Percentiles rank a stretch among this genome's conserved stretches.
Evolutionary conservation across 1,139 yeast species (phyloP).

Genomic region (Lodderomyces parapsilosis): DNA sequence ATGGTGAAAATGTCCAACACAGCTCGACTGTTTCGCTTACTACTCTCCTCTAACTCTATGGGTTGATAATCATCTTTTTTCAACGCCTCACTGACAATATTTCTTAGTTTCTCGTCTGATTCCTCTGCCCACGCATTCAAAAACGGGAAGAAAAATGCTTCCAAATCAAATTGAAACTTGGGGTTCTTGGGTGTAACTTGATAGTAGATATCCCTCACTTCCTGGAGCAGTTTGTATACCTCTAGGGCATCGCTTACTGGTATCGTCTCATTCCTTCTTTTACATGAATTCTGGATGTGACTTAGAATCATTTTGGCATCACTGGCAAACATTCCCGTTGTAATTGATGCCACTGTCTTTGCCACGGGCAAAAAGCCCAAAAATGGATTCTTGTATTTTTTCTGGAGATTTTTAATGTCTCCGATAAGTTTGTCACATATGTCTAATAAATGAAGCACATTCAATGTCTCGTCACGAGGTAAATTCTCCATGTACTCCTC

Average conservation of each 20-base stretch:
- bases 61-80: conserved; percentile 57
- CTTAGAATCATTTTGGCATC: conserved; percentile 63
- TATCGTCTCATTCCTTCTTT: conserved; percentile 36
- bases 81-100: conserved; percentile 56
- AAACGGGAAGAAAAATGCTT: conserved; percentile 58
- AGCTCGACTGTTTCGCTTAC: conserved; percentile 47
- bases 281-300: conserved; percentile 49
- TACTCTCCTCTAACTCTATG: conserved; percentile 42
- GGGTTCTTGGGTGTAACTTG: conserved; percentile 45
- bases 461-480: conserved; percentile 65
- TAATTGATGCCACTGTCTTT: conserved; percentile 52
- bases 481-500: conserved; percentile 50
- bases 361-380: conserved; percentile 59
- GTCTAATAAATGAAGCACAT: conserved; percentile 56
- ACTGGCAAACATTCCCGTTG: conserved; percentile 59
- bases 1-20: conserved; percentile 67
- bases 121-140: conserved; percentile 56
- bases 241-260: conserved; percentile 62
- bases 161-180: conserved; percentile 56
- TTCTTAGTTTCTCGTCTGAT: conserved; percentile 47
- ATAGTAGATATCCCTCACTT: conserved; percentile 51
- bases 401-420: conserved; percentile 54
- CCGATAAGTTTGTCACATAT: conserved; percentile 56
- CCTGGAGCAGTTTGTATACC: conserved; percentile 55
- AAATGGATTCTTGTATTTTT: conserved; percentile 59